A percentile compares a stretch with the other conserved stretches of the same genome.
Evolutionary conservation across 2,329 filamentous ascomycete species (phyloP).

Genomic region (Orbilia brochopaga): DNA sequence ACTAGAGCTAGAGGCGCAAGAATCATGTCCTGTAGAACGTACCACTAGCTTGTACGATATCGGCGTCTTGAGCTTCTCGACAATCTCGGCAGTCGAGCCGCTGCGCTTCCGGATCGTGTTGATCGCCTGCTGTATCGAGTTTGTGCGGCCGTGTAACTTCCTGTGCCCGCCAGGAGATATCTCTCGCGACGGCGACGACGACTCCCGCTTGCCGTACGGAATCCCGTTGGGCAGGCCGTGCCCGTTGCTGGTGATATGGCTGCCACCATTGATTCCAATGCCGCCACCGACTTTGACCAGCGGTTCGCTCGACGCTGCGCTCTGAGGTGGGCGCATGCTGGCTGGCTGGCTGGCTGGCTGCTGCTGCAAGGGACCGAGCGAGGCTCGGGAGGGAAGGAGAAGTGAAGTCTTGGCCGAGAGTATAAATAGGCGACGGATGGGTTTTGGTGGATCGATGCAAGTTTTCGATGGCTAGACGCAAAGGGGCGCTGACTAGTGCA

Average conservation of each 20-base stretch:
- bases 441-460: slow-evolving; percentile 1
- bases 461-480: no score
- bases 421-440: slow-evolving; percentile 6
- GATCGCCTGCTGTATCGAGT: slow-evolving; percentile 44
- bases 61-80: slow-evolving; percentile 49
- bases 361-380: slow-evolving; percentile 1
- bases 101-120: slow-evolving; percentile 44
- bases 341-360: slow-evolving; percentile 5
- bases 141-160: slow-evolving; percentile 41
- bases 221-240: slow-evolving; percentile 23
- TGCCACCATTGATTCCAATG: slow-evolving; percentile 1
- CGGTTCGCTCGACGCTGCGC: slow-evolving; percentile 41
- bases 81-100: slow-evolving; percentile 48
- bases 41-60: slow-evolving; percentile 50
- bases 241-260: slow-evolving; percentile 38
- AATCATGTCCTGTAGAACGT: slow-evolving; percentile 22
- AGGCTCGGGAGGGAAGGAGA: slow-evolving; percentile 2
- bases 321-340: slow-evolving; percentile 47
- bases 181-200: slow-evolving; percentile 30
- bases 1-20: not conserved
- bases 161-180: slow-evolving; percentile 29
- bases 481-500: no score
- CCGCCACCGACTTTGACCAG: slow-evolving; percentile 1
- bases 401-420: not conserved
- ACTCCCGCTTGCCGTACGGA: not conserved